A percentile compares a stretch with the other conserved stretches of the same genome.
phyloP scores from a whole-genome alignment of 2,329 filamentous ascomycete species.

The Penicillium corylophilum region DNA sequence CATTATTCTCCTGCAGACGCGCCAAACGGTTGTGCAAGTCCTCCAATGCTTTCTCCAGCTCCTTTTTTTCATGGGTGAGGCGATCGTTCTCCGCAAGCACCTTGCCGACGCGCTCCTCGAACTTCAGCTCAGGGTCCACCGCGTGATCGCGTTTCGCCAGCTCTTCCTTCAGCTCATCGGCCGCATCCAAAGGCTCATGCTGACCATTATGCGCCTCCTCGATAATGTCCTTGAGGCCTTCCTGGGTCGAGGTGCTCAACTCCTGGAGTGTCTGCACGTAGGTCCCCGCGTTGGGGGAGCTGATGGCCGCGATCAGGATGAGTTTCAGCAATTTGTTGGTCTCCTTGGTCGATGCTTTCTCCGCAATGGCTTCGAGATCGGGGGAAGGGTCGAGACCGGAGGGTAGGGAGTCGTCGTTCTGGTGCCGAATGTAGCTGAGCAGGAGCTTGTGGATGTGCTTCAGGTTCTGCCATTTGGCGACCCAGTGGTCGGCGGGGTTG shows the following conservation, averaged over 20 bases:
- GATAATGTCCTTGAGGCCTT: slow-evolving; percentile 48
- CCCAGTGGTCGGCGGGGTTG: slow-evolving; percentile 46
- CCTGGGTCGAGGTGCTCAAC: slow-evolving; percentile 45
- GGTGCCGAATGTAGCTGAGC: slow-evolving; percentile 46
- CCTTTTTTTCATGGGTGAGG: slow-evolving; percentile 52
- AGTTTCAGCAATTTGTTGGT: slow-evolving; percentile 60
- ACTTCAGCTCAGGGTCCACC: slow-evolving; percentile 47
- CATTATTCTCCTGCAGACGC: slow-evolving; percentile 53
- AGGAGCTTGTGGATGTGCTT: slow-evolving; percentile 50
- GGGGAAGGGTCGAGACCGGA: slow-evolving; percentile 43
- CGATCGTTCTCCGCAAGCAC: slow-evolving; percentile 59
- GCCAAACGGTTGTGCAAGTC: slow-evolving; percentile 62
- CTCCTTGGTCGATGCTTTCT: slow-evolving; percentile 44
- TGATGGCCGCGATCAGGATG: slow-evolving; percentile 62
- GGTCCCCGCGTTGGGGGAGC: slow-evolving; percentile 56
- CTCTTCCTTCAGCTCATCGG: slow-evolving; percentile 39
- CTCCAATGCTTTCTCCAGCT: slow-evolving; percentile 47
- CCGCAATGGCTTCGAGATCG: slow-evolving; percentile 49
- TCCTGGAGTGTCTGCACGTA: slow-evolving; percentile 53
- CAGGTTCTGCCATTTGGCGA: slow-evolving; percentile 50
- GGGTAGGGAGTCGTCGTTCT: slow-evolving; percentile 45
- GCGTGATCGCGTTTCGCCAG: slow-evolving; percentile 34
- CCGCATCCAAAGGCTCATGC: slow-evolving; percentile 36
- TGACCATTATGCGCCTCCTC: slow-evolving; percentile 46
- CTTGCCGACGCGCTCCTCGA: slow-evolving; percentile 50